phyloP scores from a whole-genome alignment of 2,329 filamentous ascomycete genomes.

The Cercospora sojina region DNA sequence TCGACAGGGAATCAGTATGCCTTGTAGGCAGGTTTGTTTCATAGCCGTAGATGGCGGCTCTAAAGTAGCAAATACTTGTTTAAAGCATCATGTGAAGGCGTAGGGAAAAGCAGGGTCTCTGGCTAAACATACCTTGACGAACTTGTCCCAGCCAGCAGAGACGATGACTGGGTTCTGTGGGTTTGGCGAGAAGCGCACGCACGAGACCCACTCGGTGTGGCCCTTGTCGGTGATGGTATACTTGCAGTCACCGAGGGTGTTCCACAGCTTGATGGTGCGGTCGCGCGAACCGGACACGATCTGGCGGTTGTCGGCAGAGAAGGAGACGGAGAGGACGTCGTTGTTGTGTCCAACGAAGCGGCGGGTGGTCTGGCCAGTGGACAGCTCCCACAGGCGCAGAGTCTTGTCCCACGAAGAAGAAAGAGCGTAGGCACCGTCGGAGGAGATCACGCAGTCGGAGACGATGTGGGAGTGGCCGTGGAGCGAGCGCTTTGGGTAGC shows the following conservation, averaged over 20 bases:
- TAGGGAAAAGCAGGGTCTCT: slow-evolving; percentile 21
- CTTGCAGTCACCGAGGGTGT: slow-evolving; percentile 99
- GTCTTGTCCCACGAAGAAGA: slow-evolving; percentile 99
- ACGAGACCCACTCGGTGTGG: slow-evolving; percentile 99
- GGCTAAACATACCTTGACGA: slow-evolving; percentile 84
- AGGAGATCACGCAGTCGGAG: slow-evolving; percentile 99
- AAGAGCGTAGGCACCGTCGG: slow-evolving; percentile 97
- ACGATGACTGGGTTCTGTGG: slow-evolving; percentile 99
- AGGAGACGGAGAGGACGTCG: slow-evolving; percentile 98
- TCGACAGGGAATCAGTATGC: slow-evolving; percentile 65
- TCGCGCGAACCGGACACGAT: slow-evolving; percentile 98
- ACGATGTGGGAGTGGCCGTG: slow-evolving; percentile 99
- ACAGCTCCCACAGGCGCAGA: slow-evolving; percentile 98
- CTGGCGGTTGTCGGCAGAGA: slow-evolving; percentile 99
- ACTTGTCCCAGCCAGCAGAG: slow-evolving; percentile 98
- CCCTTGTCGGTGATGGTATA: slow-evolving; percentile 99
- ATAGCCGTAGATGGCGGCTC: slow-evolving; percentile 79
- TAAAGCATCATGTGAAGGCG: slow-evolving; percentile 77
- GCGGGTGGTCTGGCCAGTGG: slow-evolving; percentile 93
- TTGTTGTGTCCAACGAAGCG: slow-evolving; percentile 99
- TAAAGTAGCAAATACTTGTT: slow-evolving; percentile 99
- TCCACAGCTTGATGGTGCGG: slow-evolving; percentile 99
- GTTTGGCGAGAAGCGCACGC: slow-evolving; percentile 99
- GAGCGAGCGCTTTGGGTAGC: slow-evolving; percentile 98
- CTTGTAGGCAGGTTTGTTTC: slow-evolving; percentile 82